Evolutionary conservation across 108 stramenopile species (phyloP), one percentile per base, ranked within the genome.

Genomic region (Nitzschia sp.): DNA sequence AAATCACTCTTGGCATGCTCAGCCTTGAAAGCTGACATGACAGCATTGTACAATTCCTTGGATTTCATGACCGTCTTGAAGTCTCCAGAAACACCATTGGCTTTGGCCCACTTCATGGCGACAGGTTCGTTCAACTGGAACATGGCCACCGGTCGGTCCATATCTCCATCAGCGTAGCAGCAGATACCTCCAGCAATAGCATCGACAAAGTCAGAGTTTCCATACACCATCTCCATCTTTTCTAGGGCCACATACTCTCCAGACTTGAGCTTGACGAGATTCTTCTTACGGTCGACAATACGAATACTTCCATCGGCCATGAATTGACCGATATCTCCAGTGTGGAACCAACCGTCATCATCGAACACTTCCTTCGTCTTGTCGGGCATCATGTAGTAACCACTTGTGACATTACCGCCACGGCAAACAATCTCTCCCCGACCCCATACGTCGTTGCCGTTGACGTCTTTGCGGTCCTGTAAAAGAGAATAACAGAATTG

Each of bases 161-260:
- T 90, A n/a, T 93, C 92, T 15, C 89, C 89, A 58, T 93, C 92
- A 27, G 89, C 92, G 63, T 93, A 93, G 57, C 87, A 88, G 74
- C 89, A 88, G 45, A 90, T 78, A 21, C 92, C 92, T 27, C 92
- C 92, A 26, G 73, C 79, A 45, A 83, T 64, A 52, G 89, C 88
- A 75, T 88, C 85, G 15, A 94, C 90, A 75, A 87, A 91, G 13
- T 46, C 29, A 21, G 70, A 79, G 66, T 88, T 90, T 50, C 81
- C 87, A 63, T 86, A 90, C 8, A 68, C 76, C 80, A 87, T 85
- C 52, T 94, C 93, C 89, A 94, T 92, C 65, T 84, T 88, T 47
- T 91, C 93, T 41, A 94, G 67, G 5, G 88, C 88, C 45, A 97
- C 83, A 73, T 97, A 97, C 72, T 97, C 97, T 22, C 97, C 97